Percentiles rank a stretch among this genome's conserved stretches.
Evolutionary conservation across 768 basidiomycete species (phyloP).

Genomic region (Filobasidium wieringae): DNA sequence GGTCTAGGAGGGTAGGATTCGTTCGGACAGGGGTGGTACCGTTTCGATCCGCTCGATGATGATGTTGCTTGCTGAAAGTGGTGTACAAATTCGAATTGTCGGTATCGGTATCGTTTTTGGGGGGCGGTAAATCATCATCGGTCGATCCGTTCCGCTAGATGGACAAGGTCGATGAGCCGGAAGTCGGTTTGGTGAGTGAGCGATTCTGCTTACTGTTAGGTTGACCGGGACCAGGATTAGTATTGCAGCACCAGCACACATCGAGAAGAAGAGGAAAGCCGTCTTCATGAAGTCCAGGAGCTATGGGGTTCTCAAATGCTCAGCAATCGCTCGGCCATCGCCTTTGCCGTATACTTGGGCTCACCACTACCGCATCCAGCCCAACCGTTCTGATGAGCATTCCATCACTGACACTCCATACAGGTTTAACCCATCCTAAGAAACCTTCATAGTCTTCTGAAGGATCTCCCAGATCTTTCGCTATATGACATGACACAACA

Average conservation of each 20-base stretch:
- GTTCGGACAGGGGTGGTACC: slow-evolving; percentile 40
- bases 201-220: slow-evolving; percentile 54
- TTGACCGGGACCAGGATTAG: slow-evolving; percentile 90
- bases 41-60: neutral
- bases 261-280: slow-evolving; percentile 79
- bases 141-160: slow-evolving; percentile 37
- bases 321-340: too few relatives aligned
- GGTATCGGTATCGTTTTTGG: slow-evolving; percentile 36
- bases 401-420: slow-evolving; percentile 77
- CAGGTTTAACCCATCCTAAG: slow-evolving; percentile 95
- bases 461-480: neutral
- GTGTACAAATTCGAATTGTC: neutral
- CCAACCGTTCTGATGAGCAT: slow-evolving; percentile 92
- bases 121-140: slow-evolving; percentile 47
- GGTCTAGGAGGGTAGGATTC: slow-evolving; percentile 46
- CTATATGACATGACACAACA: neutral
- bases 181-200: neutral
- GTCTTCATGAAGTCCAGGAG: slow-evolving; percentile 91
- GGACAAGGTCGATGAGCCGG: slow-evolving; percentile 39
- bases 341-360: too few relatives aligned
- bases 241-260: slow-evolving; percentile 69
- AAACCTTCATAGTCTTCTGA: slow-evolving; percentile 40
- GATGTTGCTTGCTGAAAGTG: slow-evolving; percentile 11
- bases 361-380: slow-evolving; percentile 85
- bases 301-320: slow-evolving; percentile 39